A percentile compares a stretch with the other conserved stretches of the same genome.
Evolutionary conservation across 305 asterid genomes (phyloP).

Genomic region (Caryopteris hybrid): DNA sequence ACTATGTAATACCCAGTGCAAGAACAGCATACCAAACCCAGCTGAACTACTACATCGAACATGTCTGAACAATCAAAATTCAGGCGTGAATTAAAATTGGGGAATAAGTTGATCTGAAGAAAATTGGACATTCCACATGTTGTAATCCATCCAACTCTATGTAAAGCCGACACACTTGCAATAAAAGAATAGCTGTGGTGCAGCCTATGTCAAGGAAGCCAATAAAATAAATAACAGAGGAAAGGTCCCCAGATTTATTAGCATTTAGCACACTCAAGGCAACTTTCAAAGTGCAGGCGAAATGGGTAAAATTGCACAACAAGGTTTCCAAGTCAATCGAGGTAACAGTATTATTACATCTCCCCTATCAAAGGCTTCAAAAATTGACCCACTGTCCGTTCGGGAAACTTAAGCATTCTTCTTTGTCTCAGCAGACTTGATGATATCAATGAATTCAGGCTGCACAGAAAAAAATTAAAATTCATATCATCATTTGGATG

Average conservation of each 20-base stretch:
- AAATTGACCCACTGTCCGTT: conserved; percentile 8
- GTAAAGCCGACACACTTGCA: neutral
- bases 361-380: conserved; percentile 34
- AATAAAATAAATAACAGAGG: neutral
- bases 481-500: neutral
- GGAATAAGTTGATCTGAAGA: too few species aligned
- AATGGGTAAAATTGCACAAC: conserved; percentile 19
- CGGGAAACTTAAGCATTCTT: conserved; percentile 46
- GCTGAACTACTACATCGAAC: too few species aligned
- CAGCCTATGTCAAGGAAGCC: neutral
- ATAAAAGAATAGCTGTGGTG: neutral
- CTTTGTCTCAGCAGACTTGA: conserved; percentile 86
- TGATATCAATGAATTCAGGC: conserved; percentile 95
- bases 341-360: conserved; percentile 24
- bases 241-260: conserved; percentile 23
- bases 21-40: too few species aligned
- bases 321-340: conserved; percentile 18
- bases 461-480: conserved; percentile 11
- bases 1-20: too few species aligned
- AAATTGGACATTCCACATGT: too few species aligned
- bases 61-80: too few species aligned
- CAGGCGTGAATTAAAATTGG: too few species aligned
- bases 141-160: neutral
- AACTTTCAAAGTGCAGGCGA: conserved; percentile 18
- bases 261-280: conserved; percentile 16